These are phyloP conservation scores for Mortierella claussenii DNA, from an alignment of 192 early-diverging fungal genomes.

Conservation along the genomic window DNA sequence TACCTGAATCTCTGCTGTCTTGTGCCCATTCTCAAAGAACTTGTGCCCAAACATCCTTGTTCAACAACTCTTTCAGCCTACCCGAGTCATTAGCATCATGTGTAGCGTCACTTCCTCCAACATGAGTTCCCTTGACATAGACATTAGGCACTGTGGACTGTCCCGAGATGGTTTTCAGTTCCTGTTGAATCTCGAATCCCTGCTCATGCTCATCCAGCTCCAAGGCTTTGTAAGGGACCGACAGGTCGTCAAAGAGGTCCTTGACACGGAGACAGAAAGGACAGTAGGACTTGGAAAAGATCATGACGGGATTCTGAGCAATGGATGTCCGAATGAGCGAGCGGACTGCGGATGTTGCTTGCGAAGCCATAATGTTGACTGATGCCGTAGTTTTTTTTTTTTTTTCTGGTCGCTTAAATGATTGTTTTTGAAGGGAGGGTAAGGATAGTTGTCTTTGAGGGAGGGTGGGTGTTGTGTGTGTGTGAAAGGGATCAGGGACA, in stretches of 20 bases:
- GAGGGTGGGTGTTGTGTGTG: too few species aligned
- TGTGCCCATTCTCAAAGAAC: too few species aligned
- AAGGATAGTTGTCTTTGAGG: neutral
- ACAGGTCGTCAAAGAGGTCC: conserved; percentile 60
- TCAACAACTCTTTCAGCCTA: conserved; percentile 61
- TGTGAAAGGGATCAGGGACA: too few species aligned
- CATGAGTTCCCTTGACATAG: conserved; percentile 71
- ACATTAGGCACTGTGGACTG: conserved; percentile 80
- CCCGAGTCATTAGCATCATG: conserved; percentile 58
- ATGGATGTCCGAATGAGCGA: conserved; percentile 23
- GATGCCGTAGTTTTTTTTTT: neutral
- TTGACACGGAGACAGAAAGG: conserved; percentile 71
- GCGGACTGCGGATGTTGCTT: conserved; percentile 13
- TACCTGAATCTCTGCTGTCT: too few species aligned
- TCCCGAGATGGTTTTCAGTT: conserved; percentile 59
- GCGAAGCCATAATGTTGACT: conserved; percentile 5
- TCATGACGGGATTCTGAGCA: conserved; percentile 54
- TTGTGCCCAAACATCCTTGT: conserved; percentile 51
- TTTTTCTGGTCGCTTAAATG: neutral
- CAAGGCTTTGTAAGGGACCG: conserved; percentile 65
- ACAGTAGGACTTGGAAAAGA: conserved; percentile 83
- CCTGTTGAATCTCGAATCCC: conserved; percentile 66
- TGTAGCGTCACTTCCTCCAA: conserved; percentile 72
- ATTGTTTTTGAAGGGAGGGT: neutral
- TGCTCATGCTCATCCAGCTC: conserved; percentile 67